These are phyloP conservation scores for Euphrasia arctica DNA, from an alignment of 305 asterid genomes.

Conservation along the genomic window DNA sequence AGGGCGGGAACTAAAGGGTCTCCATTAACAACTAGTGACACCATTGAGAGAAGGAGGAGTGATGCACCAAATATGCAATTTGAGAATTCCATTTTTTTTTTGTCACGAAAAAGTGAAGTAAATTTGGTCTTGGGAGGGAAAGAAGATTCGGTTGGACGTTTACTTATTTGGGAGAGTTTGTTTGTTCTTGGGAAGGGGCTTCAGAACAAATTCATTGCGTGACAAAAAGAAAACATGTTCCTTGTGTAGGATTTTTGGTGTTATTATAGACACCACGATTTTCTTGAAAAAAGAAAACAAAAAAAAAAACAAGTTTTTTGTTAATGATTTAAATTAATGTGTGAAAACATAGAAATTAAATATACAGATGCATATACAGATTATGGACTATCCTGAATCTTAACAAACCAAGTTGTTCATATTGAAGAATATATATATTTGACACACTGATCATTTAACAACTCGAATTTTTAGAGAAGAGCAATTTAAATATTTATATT, in stretches of 20 bases:
- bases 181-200: neutral
- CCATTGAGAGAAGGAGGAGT: conserved; percentile 20
- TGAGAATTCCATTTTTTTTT: conserved; percentile 33
- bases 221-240: neutral
- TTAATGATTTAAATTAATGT: too few species aligned
- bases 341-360: too few species aligned
- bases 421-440: too few species aligned
- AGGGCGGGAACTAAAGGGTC: conserved; percentile 80
- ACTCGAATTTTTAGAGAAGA: too few species aligned
- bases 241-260: neutral
- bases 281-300: too few species aligned
- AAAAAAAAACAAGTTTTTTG: too few species aligned
- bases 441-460: too few species aligned
- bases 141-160: neutral
- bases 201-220: neutral
- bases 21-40: conserved; percentile 33
- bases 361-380: too few species aligned
- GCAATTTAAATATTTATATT: too few species aligned
- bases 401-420: too few species aligned
- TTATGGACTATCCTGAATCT: too few species aligned
- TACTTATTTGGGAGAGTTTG: conserved; percentile 13
- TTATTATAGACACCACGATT: neutral
- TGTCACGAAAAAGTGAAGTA: neutral
- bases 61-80: conserved; percentile 28
- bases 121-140: neutral